Conservation (phyloP, 441 rosid species). For the Rhodomyrtus psidioides region DNA sequence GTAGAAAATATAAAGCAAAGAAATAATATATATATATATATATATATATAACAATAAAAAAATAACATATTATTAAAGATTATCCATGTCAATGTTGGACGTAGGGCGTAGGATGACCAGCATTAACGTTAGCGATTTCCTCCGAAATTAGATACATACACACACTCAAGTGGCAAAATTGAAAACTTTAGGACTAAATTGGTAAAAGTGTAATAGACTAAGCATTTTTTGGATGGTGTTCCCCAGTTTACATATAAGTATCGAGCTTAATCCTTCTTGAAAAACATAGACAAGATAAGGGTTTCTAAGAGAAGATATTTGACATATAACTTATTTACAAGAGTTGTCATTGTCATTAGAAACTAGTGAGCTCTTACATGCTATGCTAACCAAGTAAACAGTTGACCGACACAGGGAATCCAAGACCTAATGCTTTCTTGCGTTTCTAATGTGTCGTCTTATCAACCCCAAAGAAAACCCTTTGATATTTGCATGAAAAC, state of each 20-base stretch:
- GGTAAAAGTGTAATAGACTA: too few relatives aligned
- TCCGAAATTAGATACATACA: too few relatives aligned
- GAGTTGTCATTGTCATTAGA: not conserved
- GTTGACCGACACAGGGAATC: not conserved
- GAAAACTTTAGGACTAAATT: too few relatives aligned
- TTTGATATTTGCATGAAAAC: not conserved
- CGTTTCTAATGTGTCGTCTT: not conserved
- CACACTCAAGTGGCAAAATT: too few relatives aligned
- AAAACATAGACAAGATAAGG: not conserved
- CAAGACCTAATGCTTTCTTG: not conserved
- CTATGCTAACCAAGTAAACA: not conserved
- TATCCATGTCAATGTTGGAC: too few relatives aligned
- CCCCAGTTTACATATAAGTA: not conserved
- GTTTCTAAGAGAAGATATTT: not conserved
- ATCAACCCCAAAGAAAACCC: not conserved
- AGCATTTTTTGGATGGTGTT: too few relatives aligned
- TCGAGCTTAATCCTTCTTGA: not conserved
- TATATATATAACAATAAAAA: too few relatives aligned
- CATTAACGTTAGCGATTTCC: too few relatives aligned
- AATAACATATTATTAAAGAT: too few relatives aligned
- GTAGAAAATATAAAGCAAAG: too few relatives aligned
- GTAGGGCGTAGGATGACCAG: too few relatives aligned
- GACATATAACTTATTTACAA: not conserved
- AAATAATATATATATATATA: too few relatives aligned
- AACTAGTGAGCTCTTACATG: not conserved